Conservation (phyloP, 1,284 basidiomycete genomes). For the Irpex rosettiformis region DNA sequence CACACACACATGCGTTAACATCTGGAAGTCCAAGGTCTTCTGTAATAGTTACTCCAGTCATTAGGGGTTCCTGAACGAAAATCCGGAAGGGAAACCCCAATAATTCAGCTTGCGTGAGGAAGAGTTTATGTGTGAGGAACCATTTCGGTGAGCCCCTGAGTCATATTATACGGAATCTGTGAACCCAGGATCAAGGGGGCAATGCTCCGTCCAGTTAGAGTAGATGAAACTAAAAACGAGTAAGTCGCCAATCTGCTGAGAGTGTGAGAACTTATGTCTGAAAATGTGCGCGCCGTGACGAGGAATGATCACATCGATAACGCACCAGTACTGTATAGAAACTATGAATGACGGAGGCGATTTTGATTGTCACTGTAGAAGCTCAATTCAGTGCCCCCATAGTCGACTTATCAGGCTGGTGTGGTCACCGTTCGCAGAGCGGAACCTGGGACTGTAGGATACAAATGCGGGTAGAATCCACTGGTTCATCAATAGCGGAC, state of each 20-base stretch:
- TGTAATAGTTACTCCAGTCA: not conserved
- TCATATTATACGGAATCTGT: not conserved
- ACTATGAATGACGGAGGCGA: no score
- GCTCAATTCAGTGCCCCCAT: no score
- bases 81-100: not conserved
- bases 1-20: constrained; percentile 8
- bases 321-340: no score
- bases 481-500: no score
- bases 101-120: not conserved
- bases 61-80: not conserved
- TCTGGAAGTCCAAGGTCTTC: not conserved
- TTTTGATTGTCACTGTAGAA: no score
- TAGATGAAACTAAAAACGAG: not conserved
- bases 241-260: not conserved
- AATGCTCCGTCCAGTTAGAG: not conserved
- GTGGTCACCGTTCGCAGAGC: no score
- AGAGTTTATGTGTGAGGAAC: not conserved
- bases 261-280: not conserved
- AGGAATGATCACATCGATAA: not conserved
- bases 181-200: no score
- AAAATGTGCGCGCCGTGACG: not conserved
- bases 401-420: no score
- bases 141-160: not conserved
- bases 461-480: no score
- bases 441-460: no score